A percentile compares a stretch with the other conserved stretches of the same genome.
These are phyloP conservation scores for Boletellus emodensis DNA, from an alignment of 768 basidiomycete genomes.

Conservation along the genomic window DNA sequence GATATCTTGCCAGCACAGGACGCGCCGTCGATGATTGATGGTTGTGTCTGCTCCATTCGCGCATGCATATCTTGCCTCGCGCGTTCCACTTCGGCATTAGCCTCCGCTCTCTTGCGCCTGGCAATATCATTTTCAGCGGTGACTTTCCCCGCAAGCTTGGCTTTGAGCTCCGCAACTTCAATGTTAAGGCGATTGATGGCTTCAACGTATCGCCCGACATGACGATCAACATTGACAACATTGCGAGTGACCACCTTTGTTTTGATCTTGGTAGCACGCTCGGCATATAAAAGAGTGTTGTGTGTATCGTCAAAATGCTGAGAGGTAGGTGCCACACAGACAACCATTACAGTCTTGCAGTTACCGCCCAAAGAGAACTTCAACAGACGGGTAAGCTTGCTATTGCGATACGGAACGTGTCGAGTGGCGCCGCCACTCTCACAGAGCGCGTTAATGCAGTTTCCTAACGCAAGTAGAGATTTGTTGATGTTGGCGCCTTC, in stretches of 20 bases:
- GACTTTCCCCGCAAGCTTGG: constrained; percentile 73
- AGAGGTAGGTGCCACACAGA: constrained; percentile 93
- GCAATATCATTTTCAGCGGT: constrained; percentile 57
- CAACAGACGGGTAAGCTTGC: constrained; percentile 94
- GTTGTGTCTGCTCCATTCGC: constrained; percentile 68
- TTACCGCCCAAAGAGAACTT: constrained; percentile 98
- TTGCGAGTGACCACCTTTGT: constrained; percentile 96
- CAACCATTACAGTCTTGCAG: constrained; percentile 99
- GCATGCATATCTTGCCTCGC: constrained; percentile 67
- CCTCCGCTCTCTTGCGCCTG: constrained; percentile 68
- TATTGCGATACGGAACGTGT: constrained; percentile 96
- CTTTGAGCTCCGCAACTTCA: constrained; percentile 83
- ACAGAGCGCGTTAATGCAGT: constrained; percentile 98
- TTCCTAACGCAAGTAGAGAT: constrained; percentile 92
- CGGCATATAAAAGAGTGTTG: constrained; percentile 96
- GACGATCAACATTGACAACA: constrained; percentile 90
- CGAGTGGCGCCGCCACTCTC: constrained; percentile 84
- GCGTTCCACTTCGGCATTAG: constrained; percentile 66
- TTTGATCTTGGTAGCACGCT: constrained; percentile 97
- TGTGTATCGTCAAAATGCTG: constrained; percentile 98
- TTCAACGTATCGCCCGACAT: constrained; percentile 93
- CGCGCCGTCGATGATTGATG: constrained; percentile 73
- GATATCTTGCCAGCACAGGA: constrained; percentile 65
- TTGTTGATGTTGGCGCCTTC: constrained; percentile 99
- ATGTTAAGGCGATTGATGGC: constrained; percentile 85